Base-by-base conservation (phyloP, 495 filamentous ascomycete species). In the Zalerion maritima region DNA sequence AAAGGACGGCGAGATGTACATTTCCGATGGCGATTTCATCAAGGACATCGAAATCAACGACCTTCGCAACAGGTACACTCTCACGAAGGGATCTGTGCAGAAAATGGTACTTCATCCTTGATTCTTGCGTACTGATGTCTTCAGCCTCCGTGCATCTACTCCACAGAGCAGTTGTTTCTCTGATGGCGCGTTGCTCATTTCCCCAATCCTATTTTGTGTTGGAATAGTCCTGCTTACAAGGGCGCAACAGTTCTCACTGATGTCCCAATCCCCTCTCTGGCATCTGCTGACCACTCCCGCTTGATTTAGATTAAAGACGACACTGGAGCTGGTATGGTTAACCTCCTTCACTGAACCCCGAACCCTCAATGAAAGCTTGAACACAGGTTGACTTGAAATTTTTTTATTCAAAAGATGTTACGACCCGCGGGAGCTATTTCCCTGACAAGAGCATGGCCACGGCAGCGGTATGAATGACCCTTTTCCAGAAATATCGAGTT, bases 231-330 rank as follows among this genome's bases (percentile, higher is more conserved):
- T 78, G 82, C 84, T 94, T 83, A 93, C 83, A 64, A 58, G 53
- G 63, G 67, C 71, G 64, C 68, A 62, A 64, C 75, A 81, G 76
- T 74, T 78, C 68, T 53, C 52, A 54, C 61, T 64, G 54, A 47
- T 42, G 37, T n/a, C n/a, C n/a, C 56, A 65, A 49, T 61, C 54
- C 63, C 74, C 77, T 81, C 74, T 70, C 73, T 85, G 80, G 75
- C 83, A 83, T 79, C 77, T 91, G 86, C 89, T 97, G 77, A 97
- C 89, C 73, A 77, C 70, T 54, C 56, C 60, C 78, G 70, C 79
- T 71, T 89, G 80, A 81, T 82, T 52, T 94, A 97, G 89, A 97
- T 97, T 43, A 92, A 94, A 81, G 86, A 96, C 64, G 81, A 94
- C 49, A 94, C 89, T 78, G 89, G 89, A 75, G 87, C 89, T 67